These are phyloP conservation scores for Zopfia rhizophila DNA, from an alignment of 2,329 filamentous ascomycete species.

Conservation along the genomic window DNA sequence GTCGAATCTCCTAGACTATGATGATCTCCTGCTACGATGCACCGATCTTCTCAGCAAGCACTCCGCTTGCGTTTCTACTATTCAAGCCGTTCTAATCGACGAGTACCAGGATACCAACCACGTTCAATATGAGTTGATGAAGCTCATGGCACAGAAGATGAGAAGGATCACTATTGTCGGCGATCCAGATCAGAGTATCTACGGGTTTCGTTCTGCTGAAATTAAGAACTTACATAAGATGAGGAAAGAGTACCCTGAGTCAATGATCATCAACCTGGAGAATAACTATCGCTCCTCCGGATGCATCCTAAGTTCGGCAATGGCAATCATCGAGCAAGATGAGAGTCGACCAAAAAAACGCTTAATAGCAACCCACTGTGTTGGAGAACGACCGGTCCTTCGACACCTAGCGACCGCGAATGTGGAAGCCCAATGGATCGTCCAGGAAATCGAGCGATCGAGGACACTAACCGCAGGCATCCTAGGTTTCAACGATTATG, in stretches of 20 bases:
- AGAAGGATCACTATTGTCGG: constrained; percentile 92
- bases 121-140: constrained; percentile 95
- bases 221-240: constrained; percentile 86
- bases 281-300: constrained; percentile 95
- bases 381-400: constrained; percentile 82
- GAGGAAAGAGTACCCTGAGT: constrained; percentile 78
- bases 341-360: constrained; percentile 80
- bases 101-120: constrained; percentile 98
- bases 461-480: constrained; percentile 77
- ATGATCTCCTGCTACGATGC: constrained; percentile 87
- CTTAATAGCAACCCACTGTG: constrained; percentile 80
- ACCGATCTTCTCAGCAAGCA: constrained; percentile 78
- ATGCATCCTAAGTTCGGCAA: constrained; percentile 80
- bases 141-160: constrained; percentile 77
- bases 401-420: constrained; percentile 75
- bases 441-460: constrained; percentile 80
- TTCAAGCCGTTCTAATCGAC: constrained; percentile 92
- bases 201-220: constrained; percentile 93
- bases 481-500: constrained; percentile 79
- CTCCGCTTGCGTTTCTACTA: constrained; percentile 85
- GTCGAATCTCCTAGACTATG: constrained; percentile 91
- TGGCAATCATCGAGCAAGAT: constrained; percentile 92
- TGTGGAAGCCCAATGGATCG: constrained; percentile 87
- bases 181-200: constrained; percentile 97
- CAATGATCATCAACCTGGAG: constrained; percentile 84